These are phyloP conservation scores for Beauveria varroae DNA, from an alignment of 2,329 filamentous ascomycete genomes.

Conservation along the genomic window DNA sequence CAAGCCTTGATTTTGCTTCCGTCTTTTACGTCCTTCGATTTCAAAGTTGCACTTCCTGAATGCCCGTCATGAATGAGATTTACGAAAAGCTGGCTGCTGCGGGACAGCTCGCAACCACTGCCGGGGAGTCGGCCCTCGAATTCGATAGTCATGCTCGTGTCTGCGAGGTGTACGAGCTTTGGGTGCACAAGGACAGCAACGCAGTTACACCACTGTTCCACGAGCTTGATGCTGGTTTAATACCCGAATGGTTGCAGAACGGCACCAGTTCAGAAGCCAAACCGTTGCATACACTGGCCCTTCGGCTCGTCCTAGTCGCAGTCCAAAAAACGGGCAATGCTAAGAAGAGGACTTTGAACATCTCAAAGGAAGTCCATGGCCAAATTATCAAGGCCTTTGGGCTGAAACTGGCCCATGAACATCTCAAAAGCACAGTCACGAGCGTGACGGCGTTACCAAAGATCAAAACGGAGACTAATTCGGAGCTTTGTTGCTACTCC, in stretches of 20 bases:
- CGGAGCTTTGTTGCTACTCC: conserved; percentile 19
- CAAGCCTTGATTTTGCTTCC: too few relatives aligned
- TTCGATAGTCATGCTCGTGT: background rate
- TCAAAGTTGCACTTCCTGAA: too few relatives aligned
- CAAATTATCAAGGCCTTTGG: conserved; percentile 21
- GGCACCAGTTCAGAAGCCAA: conserved; percentile 8
- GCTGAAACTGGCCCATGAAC: conserved; percentile 24
- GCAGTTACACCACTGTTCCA: background rate
- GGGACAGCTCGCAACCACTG: background rate
- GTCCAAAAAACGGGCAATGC: background rate
- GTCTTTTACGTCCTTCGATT: too few relatives aligned
- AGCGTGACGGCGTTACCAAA: conserved; percentile 20
- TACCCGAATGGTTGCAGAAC: background rate
- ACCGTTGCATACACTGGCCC: background rate
- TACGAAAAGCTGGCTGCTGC: conserved; percentile 6
- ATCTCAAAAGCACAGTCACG: conserved; percentile 27
- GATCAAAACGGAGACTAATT: conserved; percentile 14
- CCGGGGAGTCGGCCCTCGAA: background rate
- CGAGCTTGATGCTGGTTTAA: too few relatives aligned
- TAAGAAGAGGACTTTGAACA: conserved; percentile 9
- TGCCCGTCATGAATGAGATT: conserved; percentile 3
- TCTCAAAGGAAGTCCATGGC: conserved; percentile 12
- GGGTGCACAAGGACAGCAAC: background rate
- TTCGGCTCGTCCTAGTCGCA: background rate
- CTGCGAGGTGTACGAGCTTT: conserved; percentile 4